Conservation (phyloP, 2,329 filamentous ascomycete species). For the Orbilia ellipsospora region DNA sequence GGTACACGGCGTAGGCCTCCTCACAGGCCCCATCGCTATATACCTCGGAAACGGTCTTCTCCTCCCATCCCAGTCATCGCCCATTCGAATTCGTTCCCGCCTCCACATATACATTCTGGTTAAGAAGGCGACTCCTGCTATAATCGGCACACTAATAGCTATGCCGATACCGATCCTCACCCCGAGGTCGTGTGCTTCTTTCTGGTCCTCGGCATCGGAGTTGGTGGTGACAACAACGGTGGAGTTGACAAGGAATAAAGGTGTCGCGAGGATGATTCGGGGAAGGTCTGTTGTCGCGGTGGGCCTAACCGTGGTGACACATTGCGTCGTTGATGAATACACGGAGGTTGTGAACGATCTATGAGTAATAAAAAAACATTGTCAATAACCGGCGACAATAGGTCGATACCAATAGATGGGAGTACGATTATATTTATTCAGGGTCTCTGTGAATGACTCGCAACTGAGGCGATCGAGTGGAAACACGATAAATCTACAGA, state of each 20-base stretch:
- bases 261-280: constrained; percentile 23
- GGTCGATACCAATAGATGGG: too few species aligned
- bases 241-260: constrained; percentile 19
- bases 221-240: not conserved
- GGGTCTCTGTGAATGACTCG: not conserved
- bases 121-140: constrained; percentile 16
- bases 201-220: too few species aligned
- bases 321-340: not conserved
- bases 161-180: constrained; percentile 26
- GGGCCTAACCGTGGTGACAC: constrained; percentile 11
- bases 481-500: constrained; percentile 4
- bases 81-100: not conserved
- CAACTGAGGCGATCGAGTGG: not conserved
- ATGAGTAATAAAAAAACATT: too few species aligned
- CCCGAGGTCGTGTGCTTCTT: not conserved
- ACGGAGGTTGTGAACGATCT: constrained; percentile 14
- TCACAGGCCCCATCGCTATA: too few species aligned
- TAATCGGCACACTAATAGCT: constrained; percentile 19
- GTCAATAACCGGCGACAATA: too few species aligned
- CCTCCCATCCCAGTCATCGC: not conserved
- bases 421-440: not conserved
- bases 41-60: not conserved
- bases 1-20: too few species aligned
- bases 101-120: not conserved
- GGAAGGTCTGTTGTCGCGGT: not conserved